Evolutionary conservation across 1,284 basidiomycete species (phyloP).

Genomic region (Ustilago curta): DNA sequence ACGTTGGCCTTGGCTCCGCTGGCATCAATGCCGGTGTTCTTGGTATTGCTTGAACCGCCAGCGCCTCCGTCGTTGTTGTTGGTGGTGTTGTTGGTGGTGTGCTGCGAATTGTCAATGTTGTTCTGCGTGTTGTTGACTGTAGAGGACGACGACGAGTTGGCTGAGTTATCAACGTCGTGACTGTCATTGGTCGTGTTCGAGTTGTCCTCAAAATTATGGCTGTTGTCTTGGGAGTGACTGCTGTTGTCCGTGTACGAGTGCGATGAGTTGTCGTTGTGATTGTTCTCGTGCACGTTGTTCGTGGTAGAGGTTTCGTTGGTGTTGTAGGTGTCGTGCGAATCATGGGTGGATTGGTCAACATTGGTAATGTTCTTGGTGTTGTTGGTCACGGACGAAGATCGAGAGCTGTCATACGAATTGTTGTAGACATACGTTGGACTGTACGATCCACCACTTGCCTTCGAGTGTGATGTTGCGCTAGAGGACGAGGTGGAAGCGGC

Average conservation of each 20-base stretch:
- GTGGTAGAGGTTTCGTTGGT: conserved; percentile 10
- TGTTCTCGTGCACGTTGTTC: conserved; percentile 17
- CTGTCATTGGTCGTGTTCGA: conserved; percentile 11
- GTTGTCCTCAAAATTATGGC: conserved; percentile 18
- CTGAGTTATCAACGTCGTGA: conserved; percentile 19
- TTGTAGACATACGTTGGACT: conserved; percentile 40
- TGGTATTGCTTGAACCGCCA: conserved; percentile 7
- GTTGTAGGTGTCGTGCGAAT: conserved; percentile 30
- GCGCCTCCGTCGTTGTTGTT: conserved; percentile 10
- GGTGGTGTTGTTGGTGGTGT: conserved; percentile 12
- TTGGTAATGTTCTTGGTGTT: conserved; percentile 20
- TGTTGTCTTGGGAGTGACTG: conserved; percentile 15
- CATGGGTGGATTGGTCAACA: conserved; percentile 24
- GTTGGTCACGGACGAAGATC: conserved; percentile 24
- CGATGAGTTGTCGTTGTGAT: conserved; percentile 17
- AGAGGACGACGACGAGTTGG: conserved; percentile 4
- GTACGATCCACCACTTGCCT: conserved; percentile 14
- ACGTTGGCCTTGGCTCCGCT: conserved; percentile 31
- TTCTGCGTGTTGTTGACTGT: conserved; percentile 14
- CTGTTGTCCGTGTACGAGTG: conserved; percentile 12
- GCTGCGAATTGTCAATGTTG: conserved; percentile 17
- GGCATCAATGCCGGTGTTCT: conserved; percentile 24
- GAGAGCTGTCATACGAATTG: conserved; percentile 34
- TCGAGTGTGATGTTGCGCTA: background rate
- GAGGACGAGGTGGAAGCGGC: conserved; percentile 12